A percentile compares a stretch with the other conserved stretches of the same genome.
Evolutionary conservation across 2,329 filamentous ascomycete genomes (phyloP).

Genomic region (Epichloe bromicola): DNA sequence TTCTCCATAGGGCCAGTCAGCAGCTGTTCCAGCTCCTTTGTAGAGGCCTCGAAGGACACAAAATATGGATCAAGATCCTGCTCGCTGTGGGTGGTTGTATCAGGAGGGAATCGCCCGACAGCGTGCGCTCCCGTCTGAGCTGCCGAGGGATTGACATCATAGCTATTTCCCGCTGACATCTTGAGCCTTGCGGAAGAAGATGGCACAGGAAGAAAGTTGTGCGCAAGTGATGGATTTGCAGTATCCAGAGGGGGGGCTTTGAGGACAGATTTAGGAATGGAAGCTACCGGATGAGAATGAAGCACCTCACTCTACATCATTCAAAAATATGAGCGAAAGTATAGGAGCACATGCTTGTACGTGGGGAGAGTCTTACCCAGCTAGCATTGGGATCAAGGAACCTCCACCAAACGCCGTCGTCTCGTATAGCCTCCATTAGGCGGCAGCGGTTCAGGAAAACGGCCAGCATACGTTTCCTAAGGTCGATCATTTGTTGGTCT

Average conservation of each 20-base stretch:
- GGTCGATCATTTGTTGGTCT: conserved; percentile 90
- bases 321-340: conserved; percentile 9
- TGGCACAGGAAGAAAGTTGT: conserved; percentile 78
- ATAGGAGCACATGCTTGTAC: not conserved
- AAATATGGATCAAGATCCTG: conserved; percentile 94
- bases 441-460: conserved; percentile 92
- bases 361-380: conserved; percentile 52
- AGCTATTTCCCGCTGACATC: conserved; percentile 29
- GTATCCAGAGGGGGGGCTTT: conserved; percentile 92
- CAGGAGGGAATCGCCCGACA: conserved; percentile 71
- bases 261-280: conserved; percentile 84
- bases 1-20: conserved; percentile 93
- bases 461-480: conserved; percentile 90
- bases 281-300: conserved; percentile 77
- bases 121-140: conserved; percentile 39
- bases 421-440: conserved; percentile 79
- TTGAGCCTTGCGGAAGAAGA: conserved; percentile 77
- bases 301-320: conserved; percentile 71
- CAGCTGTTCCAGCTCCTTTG: conserved; percentile 78
- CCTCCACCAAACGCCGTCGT: conserved; percentile 94
- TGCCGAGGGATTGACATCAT: conserved; percentile 23
- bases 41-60: conserved; percentile 80
- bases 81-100: conserved; percentile 64
- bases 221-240: conserved; percentile 79
- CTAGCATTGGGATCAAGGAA: conserved; percentile 97